Conservation (phyloP, 176 grass and related monocot species). For the Areca catechu region DNA sequence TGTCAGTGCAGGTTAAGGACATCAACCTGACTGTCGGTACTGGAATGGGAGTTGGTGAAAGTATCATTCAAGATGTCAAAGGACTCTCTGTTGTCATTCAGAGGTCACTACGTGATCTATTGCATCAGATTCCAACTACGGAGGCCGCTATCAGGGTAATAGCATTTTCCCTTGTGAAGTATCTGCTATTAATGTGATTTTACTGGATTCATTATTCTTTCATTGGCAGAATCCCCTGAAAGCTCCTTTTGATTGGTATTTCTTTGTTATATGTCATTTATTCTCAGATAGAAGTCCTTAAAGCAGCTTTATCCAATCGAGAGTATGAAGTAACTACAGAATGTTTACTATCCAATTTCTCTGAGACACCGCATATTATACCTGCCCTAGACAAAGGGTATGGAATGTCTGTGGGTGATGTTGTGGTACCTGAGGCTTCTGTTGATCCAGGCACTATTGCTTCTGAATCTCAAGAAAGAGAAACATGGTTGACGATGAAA, state of each 20-base stretch:
- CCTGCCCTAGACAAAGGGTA: constrained; percentile 52
- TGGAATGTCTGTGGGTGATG: constrained; percentile 35
- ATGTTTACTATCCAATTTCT: constrained; percentile 87
- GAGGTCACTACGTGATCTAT: constrained; percentile 80
- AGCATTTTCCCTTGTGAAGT: constrained; percentile 12
- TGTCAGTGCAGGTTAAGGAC: constrained; percentile 60
- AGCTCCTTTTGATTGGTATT: not conserved
- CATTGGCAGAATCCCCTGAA: not conserved
- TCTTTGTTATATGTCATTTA: constrained; percentile 7
- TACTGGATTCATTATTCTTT: constrained; percentile 6
- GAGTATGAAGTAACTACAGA: constrained; percentile 93
- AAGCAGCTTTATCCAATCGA: constrained; percentile 80
- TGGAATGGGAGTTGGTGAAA: constrained; percentile 53
- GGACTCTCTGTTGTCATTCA: constrained; percentile 69
- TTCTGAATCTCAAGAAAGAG: constrained; percentile 20
- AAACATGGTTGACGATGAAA: constrained; percentile 77
- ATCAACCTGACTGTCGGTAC: constrained; percentile 93
- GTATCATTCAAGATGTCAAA: constrained; percentile 93
- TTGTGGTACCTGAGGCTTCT: constrained; percentile 31
- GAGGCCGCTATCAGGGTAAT: constrained; percentile 79
- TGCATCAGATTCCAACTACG: constrained; percentile 67
- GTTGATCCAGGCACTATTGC: constrained; percentile 41
- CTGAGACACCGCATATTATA: constrained; percentile 58
- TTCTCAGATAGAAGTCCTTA: constrained; percentile 72
- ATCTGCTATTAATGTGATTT: constrained; percentile 13